Conservation (phyloP, 192 early-diverging fungal genomes). For the Piromyces finnis region DNA sequence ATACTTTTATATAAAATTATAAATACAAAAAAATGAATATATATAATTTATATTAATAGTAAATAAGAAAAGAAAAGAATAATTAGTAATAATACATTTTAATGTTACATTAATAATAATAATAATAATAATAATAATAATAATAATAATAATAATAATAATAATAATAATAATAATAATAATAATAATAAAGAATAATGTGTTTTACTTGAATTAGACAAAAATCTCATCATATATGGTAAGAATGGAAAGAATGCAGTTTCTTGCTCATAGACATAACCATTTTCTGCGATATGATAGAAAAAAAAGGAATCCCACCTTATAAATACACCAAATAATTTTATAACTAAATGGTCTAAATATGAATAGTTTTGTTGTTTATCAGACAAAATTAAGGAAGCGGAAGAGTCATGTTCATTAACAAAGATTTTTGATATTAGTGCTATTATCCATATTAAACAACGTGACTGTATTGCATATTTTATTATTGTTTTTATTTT, state of each 20-base stretch:
- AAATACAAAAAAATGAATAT: too few species aligned
- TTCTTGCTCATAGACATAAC: conserved; percentile 75
- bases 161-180: too few species aligned
- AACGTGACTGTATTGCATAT: neutral
- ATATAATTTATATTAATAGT: too few species aligned
- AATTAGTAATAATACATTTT: too few species aligned
- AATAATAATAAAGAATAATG: too few species aligned
- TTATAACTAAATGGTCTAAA: neutral
- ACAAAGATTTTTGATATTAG: neutral
- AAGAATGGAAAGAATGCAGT: conserved; percentile 76
- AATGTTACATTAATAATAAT: too few species aligned
- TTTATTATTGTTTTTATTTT: neutral
- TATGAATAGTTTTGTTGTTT: neutral
- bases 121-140: too few species aligned
- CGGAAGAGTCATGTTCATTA: neutral
- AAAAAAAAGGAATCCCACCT: conserved; percentile 89
- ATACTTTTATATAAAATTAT: conserved; percentile 17
- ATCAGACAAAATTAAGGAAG: neutral
- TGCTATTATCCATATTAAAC: neutral
- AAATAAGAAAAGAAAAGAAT: neutral
- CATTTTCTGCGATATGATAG: conserved; percentile 49
- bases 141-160: too few species aligned
- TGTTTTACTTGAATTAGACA: conserved; percentile 12
- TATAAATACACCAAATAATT: conserved; percentile 27
- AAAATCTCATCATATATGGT: conserved; percentile 37